phyloP scores from a whole-genome alignment of 306 rosid species.

The Quercus glauca region DNA sequence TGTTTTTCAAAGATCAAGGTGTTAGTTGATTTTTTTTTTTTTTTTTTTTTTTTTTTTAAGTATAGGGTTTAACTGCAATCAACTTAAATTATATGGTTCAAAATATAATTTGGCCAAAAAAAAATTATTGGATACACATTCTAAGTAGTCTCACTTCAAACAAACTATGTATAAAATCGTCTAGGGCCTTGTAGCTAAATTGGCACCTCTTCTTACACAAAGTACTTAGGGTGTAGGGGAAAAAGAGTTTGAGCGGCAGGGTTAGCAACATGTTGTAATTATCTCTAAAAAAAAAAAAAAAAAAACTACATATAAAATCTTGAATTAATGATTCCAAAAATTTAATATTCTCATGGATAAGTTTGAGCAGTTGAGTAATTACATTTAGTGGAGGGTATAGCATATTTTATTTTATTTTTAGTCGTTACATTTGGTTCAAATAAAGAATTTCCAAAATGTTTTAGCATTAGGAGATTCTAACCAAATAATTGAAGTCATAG shows the following conservation, averaged over 20 bases:
- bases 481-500: too few species aligned
- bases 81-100: neutral
- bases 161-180: neutral
- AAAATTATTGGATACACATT: neutral
- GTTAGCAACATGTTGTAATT: too few species aligned
- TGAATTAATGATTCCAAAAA: neutral
- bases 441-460: neutral
- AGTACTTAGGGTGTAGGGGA: too few species aligned
- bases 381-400: too few species aligned
- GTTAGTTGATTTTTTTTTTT: too few species aligned
- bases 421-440: neutral
- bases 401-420: too few species aligned
- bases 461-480: neutral
- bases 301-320: neutral
- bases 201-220: too few species aligned
- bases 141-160: neutral
- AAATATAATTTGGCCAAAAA: neutral
- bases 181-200: too few species aligned
- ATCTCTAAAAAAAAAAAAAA: too few species aligned
- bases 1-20: too few species aligned
- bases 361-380: neutral
- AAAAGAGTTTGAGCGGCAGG: rapidly evolving
- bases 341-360: neutral
- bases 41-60: too few species aligned
- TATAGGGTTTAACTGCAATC: neutral